Conservation (phyloP, 2,329 filamentous ascomycete genomes). For the Lachnellula hyalina region DNA sequence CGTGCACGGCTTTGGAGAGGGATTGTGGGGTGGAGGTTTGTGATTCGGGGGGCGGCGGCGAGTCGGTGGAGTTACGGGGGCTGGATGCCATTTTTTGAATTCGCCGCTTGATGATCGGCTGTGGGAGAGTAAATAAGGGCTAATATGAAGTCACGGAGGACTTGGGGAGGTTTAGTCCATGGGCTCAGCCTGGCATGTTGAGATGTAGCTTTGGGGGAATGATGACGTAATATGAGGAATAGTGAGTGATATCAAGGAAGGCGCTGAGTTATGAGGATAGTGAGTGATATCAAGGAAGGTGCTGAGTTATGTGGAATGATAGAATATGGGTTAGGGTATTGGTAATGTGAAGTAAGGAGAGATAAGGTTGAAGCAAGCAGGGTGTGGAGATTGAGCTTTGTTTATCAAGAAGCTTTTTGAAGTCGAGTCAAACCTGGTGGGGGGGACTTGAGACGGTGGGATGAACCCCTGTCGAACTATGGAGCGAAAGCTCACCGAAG, state of each 20-base stretch:
- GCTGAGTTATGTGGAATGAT: background rate
- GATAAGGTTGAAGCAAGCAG: too few species aligned
- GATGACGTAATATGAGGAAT: conserved; percentile 5
- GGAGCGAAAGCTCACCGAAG: too few species aligned
- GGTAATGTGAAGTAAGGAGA: background rate
- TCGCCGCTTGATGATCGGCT: background rate
- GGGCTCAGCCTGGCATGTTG: conserved; percentile 1
- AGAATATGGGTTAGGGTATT: background rate
- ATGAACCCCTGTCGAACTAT: too few species aligned
- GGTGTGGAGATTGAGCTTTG: too few species aligned
- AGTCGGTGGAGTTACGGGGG: conserved; percentile 15
- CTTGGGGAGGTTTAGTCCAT: background rate
- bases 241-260: background rate
- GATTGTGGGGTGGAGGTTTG: conserved; percentile 46
- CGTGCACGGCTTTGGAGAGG: conserved; percentile 61
- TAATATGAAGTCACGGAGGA: background rate
- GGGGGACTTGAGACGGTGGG: too few species aligned
- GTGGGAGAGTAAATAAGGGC: background rate
- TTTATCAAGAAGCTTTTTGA: too few species aligned
- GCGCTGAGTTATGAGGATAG: background rate
- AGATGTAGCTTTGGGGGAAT: background rate
- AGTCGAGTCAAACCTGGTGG: too few species aligned
- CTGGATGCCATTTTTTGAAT: conserved; percentile 15
- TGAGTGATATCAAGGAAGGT: background rate
- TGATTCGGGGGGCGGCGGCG: background rate